These are phyloP conservation scores for Ormosia emarginata DNA, from an alignment of 306 rosid species.

Conservation along the genomic window DNA sequence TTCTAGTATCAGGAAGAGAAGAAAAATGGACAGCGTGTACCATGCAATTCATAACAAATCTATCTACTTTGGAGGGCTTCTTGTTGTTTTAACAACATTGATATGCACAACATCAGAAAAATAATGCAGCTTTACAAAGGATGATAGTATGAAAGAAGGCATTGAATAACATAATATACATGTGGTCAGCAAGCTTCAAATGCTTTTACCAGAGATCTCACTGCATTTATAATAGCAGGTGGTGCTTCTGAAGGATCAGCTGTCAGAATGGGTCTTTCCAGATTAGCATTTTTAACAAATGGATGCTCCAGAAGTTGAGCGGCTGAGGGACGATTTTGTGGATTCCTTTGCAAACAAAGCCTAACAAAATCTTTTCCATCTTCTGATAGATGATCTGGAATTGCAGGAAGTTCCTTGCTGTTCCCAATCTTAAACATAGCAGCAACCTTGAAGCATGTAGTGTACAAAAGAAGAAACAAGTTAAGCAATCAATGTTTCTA, in stretches of 20 bases:
- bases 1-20: too few relatives aligned
- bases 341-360: conserved; percentile 81
- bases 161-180: background rate
- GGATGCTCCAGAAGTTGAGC: conserved; percentile 78
- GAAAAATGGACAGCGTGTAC: too few relatives aligned
- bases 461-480: conserved; percentile 19
- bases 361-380: conserved; percentile 81
- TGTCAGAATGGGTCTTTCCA: conserved; percentile 51
- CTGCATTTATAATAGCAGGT: conserved; percentile 38
- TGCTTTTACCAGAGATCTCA: conserved; percentile 57
- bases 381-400: conserved; percentile 79
- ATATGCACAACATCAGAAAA: conserved; percentile 7
- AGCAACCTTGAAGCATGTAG: conserved; percentile 58
- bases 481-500: conserved; percentile 30
- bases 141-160: background rate
- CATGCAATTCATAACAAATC: background rate
- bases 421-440: conserved; percentile 93
- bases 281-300: conserved; percentile 70
- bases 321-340: conserved; percentile 69
- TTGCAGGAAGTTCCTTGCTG: conserved; percentile 69
- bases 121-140: conserved; percentile 16
- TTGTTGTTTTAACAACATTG: conserved; percentile 24
- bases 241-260: conserved; percentile 38
- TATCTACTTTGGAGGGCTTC: conserved; percentile 47
- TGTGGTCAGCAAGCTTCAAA: background rate